A percentile compares a stretch with the other conserved stretches of the same genome.
Evolutionary conservation across 108 stramenopile species (phyloP).

Genomic region (Chaetoceros tenuissimus): DNA sequence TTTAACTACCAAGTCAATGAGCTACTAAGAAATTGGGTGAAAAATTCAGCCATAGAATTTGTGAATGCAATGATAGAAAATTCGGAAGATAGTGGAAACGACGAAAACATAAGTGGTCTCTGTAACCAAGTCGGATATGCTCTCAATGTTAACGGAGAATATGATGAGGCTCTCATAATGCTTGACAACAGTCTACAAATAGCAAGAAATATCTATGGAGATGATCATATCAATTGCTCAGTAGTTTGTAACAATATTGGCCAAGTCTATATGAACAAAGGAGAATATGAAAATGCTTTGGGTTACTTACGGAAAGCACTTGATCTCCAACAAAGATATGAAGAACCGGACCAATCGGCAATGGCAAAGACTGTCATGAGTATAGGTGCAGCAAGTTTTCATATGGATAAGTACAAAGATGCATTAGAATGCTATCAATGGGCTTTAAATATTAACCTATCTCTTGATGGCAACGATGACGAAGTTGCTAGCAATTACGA

Average conservation of each 20-base stretch:
- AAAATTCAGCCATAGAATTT: not conserved
- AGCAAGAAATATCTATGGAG: too few relatives aligned
- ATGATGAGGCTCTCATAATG: not conserved
- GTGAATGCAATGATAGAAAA: too few relatives aligned
- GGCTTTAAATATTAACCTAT: conserved; percentile 9
- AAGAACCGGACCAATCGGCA: conserved; percentile 13
- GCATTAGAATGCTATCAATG: conserved; percentile 19
- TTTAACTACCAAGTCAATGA: not conserved
- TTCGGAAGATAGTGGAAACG: not conserved
- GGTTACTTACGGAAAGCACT: conserved; percentile 14
- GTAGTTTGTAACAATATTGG: conserved; percentile 13
- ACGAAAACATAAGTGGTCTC: not conserved
- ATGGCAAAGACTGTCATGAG: conserved; percentile 19
- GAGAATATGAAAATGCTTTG: conserved; percentile 14
- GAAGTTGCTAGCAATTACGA: conserved; percentile 10
- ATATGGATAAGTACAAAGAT: conserved; percentile 12
- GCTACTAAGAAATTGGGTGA: not conserved
- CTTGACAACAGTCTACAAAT: too few relatives aligned
- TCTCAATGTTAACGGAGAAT: not conserved
- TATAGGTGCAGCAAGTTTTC: conserved; percentile 5
- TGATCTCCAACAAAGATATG: conserved; percentile 13
- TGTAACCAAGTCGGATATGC: not conserved
- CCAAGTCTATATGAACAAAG: conserved; percentile 10
- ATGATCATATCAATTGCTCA: conserved; percentile 5
- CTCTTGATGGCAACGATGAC: conserved; percentile 22